Base-by-base conservation (phyloP, 345 rosid genomes). In the Acer yangbiense region DNA sequence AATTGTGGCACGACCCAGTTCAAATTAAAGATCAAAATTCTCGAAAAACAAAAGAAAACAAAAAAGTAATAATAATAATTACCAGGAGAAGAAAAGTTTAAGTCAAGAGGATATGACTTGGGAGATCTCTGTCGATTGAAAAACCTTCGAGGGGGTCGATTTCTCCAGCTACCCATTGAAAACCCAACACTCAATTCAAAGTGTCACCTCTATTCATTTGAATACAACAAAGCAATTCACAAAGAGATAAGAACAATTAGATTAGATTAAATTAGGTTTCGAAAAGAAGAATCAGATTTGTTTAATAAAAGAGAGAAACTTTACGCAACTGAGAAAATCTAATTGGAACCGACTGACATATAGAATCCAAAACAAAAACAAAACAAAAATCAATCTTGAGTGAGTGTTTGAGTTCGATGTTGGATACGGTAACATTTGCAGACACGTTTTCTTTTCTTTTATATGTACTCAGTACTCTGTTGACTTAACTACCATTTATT, bases 161-260 rank as follows among this genome's bases (percentile, higher is more conserved):
- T 23, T 72, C 69, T 78, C 88, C 88, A 85, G 3, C 65, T 83
- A 21, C 86, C 85, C 87, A 86, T 84, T 35, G 12, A 48, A 29
- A 41, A 25, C 48, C 18, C 50, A 17, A 63, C 21, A 27, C 27
- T 14, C 77, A 25, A 43, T 14, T 58, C n/a, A 62, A 23, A 73
- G 65, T 17, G 35, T n/a, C 20, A 61, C 61, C 60, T 7, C 1
- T 55, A 11, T 21, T 14, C n/a, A 13, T 29, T 50, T 52, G 21
- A 17, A 54, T 29, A 16, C 74, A 29, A 60, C 25, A 46, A 60
- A 21, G 11, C 64, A 60, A n/a, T n/a, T 60, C 62, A 50, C 7
- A 20, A 43, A 43, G 46, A 43, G 48, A 46, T 3, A 46, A 46
- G 3, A 10, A 10, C 14, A 46, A 46, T 46, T 43, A 46, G 50